A percentile compares a stretch with the other conserved stretches of the same genome.
These are phyloP conservation scores for Trichoderma hamatum DNA, from an alignment of 2,329 filamentous ascomycete species.

Conservation along the genomic window DNA sequence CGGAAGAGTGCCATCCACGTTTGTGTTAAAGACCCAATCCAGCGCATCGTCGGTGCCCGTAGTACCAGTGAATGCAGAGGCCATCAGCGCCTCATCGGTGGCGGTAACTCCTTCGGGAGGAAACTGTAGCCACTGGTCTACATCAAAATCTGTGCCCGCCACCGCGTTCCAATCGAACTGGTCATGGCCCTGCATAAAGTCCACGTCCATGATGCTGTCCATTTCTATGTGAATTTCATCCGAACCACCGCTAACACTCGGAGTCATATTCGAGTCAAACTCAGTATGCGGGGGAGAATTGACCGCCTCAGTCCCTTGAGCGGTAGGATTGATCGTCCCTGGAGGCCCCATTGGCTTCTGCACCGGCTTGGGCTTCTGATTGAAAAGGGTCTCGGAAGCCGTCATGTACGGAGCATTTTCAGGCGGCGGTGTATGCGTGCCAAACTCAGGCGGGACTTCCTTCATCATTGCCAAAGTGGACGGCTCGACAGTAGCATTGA, in stretches of 20 bases:
- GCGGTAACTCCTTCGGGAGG: constrained; percentile 52
- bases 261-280: constrained; percentile 48
- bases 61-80: constrained; percentile 37
- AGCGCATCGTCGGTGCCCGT: constrained; percentile 36
- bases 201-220: constrained; percentile 47
- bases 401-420: constrained; percentile 53
- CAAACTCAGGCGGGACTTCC: constrained; percentile 43
- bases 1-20: constrained; percentile 30
- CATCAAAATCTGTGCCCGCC: constrained; percentile 57
- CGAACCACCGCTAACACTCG: constrained; percentile 50
- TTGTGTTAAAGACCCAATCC: constrained; percentile 37
- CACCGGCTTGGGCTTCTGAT: constrained; percentile 37
- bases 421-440: constrained; percentile 56
- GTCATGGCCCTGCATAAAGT: constrained; percentile 51
- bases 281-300: constrained; percentile 52
- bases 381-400: constrained; percentile 45
- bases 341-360: constrained; percentile 44
- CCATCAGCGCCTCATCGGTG: constrained; percentile 44
- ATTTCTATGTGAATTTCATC: constrained; percentile 45
- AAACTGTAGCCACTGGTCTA: constrained; percentile 63
- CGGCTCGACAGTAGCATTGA: constrained; percentile 49
- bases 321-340: constrained; percentile 44
- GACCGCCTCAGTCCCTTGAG: constrained; percentile 39
- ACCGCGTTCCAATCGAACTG: constrained; percentile 60
- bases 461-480: constrained; percentile 43